Percentiles rank a stretch among this genome's conserved stretches.
Conservation (phyloP, 2,329 filamentous ascomycete genomes). For the Fusarium veterinarium region DNA sequence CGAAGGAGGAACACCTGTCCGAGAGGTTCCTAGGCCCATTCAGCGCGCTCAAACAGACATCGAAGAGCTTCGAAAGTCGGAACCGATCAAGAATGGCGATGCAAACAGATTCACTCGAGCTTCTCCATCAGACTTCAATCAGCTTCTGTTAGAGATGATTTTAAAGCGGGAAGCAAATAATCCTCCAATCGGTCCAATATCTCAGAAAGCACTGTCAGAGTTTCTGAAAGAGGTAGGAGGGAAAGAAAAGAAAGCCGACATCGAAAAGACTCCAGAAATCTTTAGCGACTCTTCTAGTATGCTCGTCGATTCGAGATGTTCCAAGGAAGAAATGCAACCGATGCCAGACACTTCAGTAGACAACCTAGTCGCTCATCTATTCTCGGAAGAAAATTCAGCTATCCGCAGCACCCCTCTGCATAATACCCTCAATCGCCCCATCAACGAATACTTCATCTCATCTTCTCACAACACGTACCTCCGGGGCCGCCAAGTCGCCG, state of each 20-base stretch:
- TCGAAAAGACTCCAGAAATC: accelerated
- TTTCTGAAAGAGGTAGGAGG: background rate
- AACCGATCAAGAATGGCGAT: accelerated
- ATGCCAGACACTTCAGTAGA: accelerated
- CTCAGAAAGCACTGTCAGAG: accelerated
- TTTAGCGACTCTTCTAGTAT: background rate
- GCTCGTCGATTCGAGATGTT: background rate
- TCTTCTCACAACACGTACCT: constrained; percentile 34
- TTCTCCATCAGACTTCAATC: accelerated
- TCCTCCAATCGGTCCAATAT: accelerated
- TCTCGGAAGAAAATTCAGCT: background rate
- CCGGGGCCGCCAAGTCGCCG: constrained; percentile 11
- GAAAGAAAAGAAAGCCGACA: accelerated
- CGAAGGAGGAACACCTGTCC: background rate
- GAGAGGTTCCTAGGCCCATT: accelerated
- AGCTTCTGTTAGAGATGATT: background rate
- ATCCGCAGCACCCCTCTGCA: accelerated
- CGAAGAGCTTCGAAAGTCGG: background rate
- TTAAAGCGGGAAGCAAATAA: background rate
- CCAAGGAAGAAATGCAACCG: background rate
- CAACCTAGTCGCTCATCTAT: background rate
- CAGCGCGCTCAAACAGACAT: background rate
- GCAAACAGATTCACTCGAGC: accelerated
- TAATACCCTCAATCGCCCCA: background rate
- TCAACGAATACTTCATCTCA: constrained; percentile 31